Conservation (phyloP, 495 filamentous ascomycete species). For the Daldinia concentrica region DNA sequence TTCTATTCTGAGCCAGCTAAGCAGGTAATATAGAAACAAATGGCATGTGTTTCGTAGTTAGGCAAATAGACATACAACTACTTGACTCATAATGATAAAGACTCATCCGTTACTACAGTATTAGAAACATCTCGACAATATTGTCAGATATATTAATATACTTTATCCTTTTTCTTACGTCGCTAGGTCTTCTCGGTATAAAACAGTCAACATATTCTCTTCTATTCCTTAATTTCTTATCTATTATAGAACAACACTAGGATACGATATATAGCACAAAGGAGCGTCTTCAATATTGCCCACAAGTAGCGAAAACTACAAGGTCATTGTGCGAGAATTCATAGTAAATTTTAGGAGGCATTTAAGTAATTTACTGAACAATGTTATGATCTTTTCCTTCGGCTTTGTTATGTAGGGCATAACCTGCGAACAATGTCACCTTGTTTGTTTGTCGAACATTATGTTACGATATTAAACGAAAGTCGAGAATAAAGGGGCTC, state of each 20-base stretch:
- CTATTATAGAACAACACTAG: neutral
- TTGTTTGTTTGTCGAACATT: neutral
- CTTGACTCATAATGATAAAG: neutral
- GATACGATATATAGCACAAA: neutral
- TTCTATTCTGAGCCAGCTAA: neutral
- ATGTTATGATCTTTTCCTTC: neutral
- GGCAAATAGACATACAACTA: neutral
- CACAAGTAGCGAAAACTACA: neutral
- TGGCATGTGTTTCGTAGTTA: neutral
- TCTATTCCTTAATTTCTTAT: neutral
- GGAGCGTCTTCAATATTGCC: neutral
- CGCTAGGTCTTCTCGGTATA: neutral
- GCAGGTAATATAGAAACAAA: neutral
- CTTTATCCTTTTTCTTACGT: neutral
- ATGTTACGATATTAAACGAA: neutral
- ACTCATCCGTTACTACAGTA: neutral
- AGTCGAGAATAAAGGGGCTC: neutral
- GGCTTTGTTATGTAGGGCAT: neutral
- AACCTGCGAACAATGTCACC: neutral
- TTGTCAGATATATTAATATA: neutral
- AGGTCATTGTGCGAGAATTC: neutral
- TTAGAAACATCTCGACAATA: neutral
- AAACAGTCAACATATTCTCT: neutral
- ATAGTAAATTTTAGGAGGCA: neutral
- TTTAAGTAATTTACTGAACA: neutral